Percentiles rank a stretch among this genome's conserved stretches.
phyloP scores from a whole-genome alignment of 768 basidiomycete genomes.

The Pleurotus citrinopileatus region DNA sequence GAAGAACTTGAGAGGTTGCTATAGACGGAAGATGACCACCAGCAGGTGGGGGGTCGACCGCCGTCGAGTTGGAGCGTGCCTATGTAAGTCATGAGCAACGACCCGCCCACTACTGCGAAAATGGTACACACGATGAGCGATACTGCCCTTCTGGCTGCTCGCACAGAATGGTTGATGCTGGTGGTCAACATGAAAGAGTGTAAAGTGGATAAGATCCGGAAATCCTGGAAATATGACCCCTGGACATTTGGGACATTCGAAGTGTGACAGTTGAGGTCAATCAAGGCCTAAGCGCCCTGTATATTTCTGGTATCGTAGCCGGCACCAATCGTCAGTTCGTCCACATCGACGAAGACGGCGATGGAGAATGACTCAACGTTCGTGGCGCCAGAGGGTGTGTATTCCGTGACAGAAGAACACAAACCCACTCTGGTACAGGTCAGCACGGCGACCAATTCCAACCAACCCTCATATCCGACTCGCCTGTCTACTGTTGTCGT shows the following conservation, averaged over 20 bases:
- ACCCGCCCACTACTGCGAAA: not conserved
- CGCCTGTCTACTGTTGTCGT: slow-evolving; percentile 60
- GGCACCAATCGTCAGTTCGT: not conserved
- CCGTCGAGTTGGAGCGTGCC: slow-evolving; percentile 51
- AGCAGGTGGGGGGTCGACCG: slow-evolving; percentile 67
- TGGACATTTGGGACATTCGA: not conserved
- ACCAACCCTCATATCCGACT: slow-evolving; percentile 48
- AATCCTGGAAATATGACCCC: not conserved
- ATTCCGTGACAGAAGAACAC: slow-evolving; percentile 85
- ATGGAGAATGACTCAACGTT: slow-evolving; percentile 87
- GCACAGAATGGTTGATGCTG: slow-evolving; percentile 25
- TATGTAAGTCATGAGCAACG: not conserved
- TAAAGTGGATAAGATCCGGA: slow-evolving; percentile 43
- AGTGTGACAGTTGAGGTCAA: not conserved
- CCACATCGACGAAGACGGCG: slow-evolving; percentile 18
- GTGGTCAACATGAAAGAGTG: slow-evolving; percentile 33
- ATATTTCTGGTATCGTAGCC: not conserved
- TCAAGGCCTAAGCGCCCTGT: not conserved
- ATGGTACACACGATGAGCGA: slow-evolving; percentile 17
- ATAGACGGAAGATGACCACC: slow-evolving; percentile 75
- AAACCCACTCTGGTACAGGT: slow-evolving; percentile 53
- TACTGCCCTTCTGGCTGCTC: slow-evolving; percentile 19
- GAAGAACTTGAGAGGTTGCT: slow-evolving; percentile 64
- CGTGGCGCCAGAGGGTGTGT: slow-evolving; percentile 88
- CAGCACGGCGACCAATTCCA: slow-evolving; percentile 34